Evolutionary conservation across 495 filamentous ascomycete genomes (phyloP).

Genomic region (Aspergillus diversus): DNA sequence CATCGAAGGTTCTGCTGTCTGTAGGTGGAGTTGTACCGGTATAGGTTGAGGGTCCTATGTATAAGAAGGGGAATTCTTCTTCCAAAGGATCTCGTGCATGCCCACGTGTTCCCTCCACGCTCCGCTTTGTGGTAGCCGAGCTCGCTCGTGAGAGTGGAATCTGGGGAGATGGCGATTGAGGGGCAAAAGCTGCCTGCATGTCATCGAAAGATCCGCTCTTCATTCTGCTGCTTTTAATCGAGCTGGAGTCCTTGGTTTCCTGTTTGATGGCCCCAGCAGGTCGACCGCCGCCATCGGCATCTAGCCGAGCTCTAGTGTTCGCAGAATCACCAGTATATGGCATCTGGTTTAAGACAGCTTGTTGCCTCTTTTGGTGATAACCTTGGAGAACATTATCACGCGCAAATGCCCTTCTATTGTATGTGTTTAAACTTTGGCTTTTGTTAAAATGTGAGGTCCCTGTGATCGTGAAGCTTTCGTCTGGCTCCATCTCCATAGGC

Average conservation of each 20-base stretch:
- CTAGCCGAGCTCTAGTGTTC: constrained; percentile 23
- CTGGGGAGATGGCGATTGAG: constrained; percentile 36
- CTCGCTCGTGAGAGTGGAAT: constrained; percentile 39
- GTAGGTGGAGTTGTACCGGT: constrained; percentile 31
- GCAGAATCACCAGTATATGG: constrained; percentile 27
- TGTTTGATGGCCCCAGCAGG: constrained; percentile 25
- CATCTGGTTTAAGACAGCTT: constrained; percentile 20
- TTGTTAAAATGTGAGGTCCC: constrained; percentile 32
- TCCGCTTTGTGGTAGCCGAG: constrained; percentile 46
- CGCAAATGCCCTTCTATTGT: constrained; percentile 53
- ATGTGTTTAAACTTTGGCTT: constrained; percentile 52
- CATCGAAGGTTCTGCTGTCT: constrained; percentile 20
- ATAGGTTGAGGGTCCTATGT: constrained; percentile 66
- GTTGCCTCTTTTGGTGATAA: constrained; percentile 43
- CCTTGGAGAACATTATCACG: constrained; percentile 53
- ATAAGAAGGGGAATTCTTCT: constrained; percentile 67
- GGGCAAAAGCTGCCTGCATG: constrained; percentile 17
- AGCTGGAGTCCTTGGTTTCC: constrained; percentile 36
- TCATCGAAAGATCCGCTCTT: constrained; percentile 27
- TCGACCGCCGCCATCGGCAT: constrained; percentile 22
- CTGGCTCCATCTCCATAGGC: constrained; percentile 56
- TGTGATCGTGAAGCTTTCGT: constrained; percentile 40
- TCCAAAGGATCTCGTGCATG: constrained; percentile 68
- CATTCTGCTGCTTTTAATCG: constrained; percentile 31
- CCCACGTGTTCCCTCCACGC: constrained; percentile 56